Evolutionary conservation across 805 yeast genomes (phyloP), one percentile per base, ranked within the genome.

Genomic region (Nakazawaea holstii): DNA sequence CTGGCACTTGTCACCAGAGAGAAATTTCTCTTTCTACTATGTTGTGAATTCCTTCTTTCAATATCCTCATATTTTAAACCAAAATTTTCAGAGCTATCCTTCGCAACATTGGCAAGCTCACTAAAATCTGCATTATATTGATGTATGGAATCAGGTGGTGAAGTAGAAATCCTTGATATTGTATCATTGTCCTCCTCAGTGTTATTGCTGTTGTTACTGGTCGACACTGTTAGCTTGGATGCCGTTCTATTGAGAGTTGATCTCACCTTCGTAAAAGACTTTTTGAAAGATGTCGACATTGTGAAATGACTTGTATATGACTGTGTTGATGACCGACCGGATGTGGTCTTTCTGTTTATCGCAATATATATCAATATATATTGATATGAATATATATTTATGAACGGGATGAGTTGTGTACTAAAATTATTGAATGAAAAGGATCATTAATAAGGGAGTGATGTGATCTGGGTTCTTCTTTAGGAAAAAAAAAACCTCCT

Each of bases 241-340:
- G 46, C 20, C 9, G 36, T 44, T 20, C 31, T 31, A n/a, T 38
- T 44, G 32, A 44, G 13, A 8, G 41, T 29, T 3, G 50, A 41
- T 20, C 39, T 47, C 35, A 47, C 50, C 33, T 41, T 41, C 38
- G 40, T 37, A 3, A 47, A 14, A 8, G 50, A 47, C 33, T 38
- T 41, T 15, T 42, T 47, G n/a, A 42, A 35, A 2, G 46, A 38
- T 11, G 50, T 33, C 46, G 41, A 41, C 17, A 11, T 30, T 6
- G 33, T 30, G 33, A 30, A 10, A 30, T 30, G n/a, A n/a, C 33
- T 30, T 30, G 33, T 30, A 6, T 30, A 20, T 20, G 24, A 20
- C 24, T 20, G 24, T 3, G 24, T 20, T 20, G 24, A 20, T 20
- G 5, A 20, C 24, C 24, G 5, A 20, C 24, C 24, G 24, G 24